Evolutionary conservation across 495 filamentous ascomycete genomes (phyloP), one percentile per base, ranked within the genome.

Genomic region (Cudoniella acicularis): DNA sequence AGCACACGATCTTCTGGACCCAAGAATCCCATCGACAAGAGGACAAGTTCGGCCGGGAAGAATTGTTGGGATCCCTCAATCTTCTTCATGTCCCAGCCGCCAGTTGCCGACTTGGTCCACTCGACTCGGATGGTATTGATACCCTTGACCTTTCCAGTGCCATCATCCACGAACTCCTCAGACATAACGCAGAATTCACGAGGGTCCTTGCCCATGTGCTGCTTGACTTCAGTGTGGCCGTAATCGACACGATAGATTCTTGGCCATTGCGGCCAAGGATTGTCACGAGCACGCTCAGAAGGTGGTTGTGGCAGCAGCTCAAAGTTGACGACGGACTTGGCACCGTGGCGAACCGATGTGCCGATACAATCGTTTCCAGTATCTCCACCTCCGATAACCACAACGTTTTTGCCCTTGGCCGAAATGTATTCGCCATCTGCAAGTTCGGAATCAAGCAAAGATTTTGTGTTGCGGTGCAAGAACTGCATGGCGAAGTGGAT

Each of bases 1-100:
- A 99, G 77, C 17, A 96, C 83, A 56, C 91, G 87, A 53, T 89
- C 92, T 77, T 99, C 94, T 1, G 94, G 94, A 16, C 94, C 94
- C 57, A 98, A 78, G 87, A 98, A 98, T 64, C 94, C 94, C 94
- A 98, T 98, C 22, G 93, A 96, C 23, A 98, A 79, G 26, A 98
- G 88, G 48, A 98, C 93, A 36, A 98, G 86, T 63, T 98, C 94
- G 10, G 94, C 94, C 18, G 91, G 91, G 86, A 98, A 98, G 81
- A 95, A 96, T 70, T 97, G 87, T 76, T 96, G 89, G 54, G 88
- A 92, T 22, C 89, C 92, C 62, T 97, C 94, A 23, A 96, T 80
- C 69, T 95, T 92, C 82, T 96, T 96, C 94, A 98, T 98, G 71
- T 98, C 94, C 94, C 94, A 98, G 25, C 94, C 94, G 54, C 95